Evolutionary conservation across 169 alveolate genomes (phyloP).

Genomic region (Plasmodium knowlesi): DNA sequence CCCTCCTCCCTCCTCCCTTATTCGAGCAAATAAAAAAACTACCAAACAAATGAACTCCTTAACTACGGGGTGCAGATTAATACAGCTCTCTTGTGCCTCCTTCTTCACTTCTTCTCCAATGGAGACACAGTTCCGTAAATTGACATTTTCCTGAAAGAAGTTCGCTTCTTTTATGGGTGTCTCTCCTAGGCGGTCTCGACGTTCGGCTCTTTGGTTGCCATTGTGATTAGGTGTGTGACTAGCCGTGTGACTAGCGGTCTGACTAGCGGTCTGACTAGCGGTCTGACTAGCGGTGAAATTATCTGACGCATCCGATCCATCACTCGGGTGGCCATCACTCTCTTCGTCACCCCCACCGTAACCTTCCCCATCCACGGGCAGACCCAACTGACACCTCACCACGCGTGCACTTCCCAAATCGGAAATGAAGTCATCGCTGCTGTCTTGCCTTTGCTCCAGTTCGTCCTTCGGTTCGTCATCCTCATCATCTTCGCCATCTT

Average conservation of each 20-base stretch:
- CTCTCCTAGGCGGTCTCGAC: not conserved
- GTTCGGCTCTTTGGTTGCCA: not conserved
- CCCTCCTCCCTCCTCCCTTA: constrained; percentile 3
- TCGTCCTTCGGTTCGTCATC: not conserved
- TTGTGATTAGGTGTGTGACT: not conserved
- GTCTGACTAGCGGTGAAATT: not conserved
- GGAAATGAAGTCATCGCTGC: constrained; percentile 60
- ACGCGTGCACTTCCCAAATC: constrained; percentile 12
- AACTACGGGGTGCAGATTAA: constrained; percentile 28
- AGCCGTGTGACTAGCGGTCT: not conserved
- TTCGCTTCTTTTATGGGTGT: not conserved
- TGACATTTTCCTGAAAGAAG: not conserved
- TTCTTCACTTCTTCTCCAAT: constrained; percentile 17
- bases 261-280: not conserved
- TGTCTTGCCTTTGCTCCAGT: constrained; percentile 32
- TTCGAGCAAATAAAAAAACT: constrained; percentile 21
- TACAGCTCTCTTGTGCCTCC: not conserved
- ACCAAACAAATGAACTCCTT: constrained; percentile 41
- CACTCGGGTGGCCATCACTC: not conserved
- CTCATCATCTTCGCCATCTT: not conserved
- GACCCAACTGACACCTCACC: not conserved
- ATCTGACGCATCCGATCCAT: not conserved
- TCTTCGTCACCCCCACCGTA: not conserved
- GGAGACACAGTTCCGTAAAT: not conserved
- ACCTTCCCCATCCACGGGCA: not conserved